Percentiles rank a stretch among this genome's conserved stretches.
phyloP scores from a whole-genome alignment of 345 rosid genomes.

The Pseudoturritis turrita region DNA sequence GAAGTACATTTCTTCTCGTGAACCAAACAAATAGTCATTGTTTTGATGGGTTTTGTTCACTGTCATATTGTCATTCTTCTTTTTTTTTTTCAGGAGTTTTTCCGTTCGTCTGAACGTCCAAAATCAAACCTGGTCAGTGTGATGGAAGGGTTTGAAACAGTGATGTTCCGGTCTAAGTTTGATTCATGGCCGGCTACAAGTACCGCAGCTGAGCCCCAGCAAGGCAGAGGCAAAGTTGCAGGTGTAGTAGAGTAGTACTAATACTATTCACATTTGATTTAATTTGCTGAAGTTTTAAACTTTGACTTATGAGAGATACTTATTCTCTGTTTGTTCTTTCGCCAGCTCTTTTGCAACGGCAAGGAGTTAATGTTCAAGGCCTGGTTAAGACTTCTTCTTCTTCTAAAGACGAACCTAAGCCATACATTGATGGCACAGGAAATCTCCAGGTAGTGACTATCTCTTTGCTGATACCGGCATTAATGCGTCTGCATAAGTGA shows the following conservation, averaged over 20 bases:
- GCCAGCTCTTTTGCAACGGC: constrained; percentile 78
- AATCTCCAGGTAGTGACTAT: constrained; percentile 62
- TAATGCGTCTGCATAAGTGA: not conserved
- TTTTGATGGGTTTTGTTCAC: not conserved
- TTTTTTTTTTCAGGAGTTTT: constrained; percentile 53
- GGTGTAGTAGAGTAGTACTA: constrained; percentile 42
- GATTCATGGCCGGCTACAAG: constrained; percentile 77
- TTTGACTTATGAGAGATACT: constrained; percentile 7
- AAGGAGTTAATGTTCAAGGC: constrained; percentile 93
- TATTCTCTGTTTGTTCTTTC: constrained; percentile 1
- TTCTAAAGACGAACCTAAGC: constrained; percentile 75
- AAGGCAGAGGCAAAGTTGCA: constrained; percentile 99
- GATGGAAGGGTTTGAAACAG: constrained; percentile 97
- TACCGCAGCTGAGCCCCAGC: constrained; percentile 69
- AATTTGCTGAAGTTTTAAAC: not conserved
- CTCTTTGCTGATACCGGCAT: not conserved
- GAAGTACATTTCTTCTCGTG: constrained; percentile 49
- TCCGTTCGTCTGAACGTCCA: constrained; percentile 46
- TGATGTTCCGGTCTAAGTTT: constrained; percentile 82
- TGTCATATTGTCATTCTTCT: not conserved
- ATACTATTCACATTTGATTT: not conserved
- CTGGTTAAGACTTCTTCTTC: constrained; percentile 68
- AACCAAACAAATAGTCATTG: not conserved
- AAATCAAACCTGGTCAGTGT: constrained; percentile 69
- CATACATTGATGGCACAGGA: constrained; percentile 92